phyloP scores from a whole-genome alignment of 768 basidiomycete genomes.

The Serendipita vermifera region DNA sequence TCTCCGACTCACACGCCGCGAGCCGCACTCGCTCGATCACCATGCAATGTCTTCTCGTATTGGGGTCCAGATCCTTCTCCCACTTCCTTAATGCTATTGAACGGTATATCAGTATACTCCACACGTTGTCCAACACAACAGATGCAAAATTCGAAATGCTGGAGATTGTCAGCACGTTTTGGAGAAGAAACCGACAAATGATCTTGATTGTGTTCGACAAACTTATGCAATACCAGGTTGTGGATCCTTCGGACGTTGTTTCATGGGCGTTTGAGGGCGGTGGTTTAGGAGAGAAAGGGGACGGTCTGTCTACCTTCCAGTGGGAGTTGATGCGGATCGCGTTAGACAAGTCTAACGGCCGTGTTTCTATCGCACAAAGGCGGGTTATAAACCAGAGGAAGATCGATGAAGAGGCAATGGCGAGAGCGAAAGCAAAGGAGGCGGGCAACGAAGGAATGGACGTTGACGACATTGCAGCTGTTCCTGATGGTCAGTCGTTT shows the following conservation, averaged over 20 bases:
- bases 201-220: conserved; percentile 91
- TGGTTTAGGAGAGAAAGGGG: conserved; percentile 25
- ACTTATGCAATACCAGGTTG: conserved; percentile 94
- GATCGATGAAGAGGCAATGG: conserved; percentile 79
- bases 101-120: conserved; percentile 71
- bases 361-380: conserved; percentile 63
- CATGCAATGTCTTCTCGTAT: conserved; percentile 76
- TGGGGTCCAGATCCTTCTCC: conserved; percentile 92
- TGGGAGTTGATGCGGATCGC: conserved; percentile 80
- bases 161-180: conserved; percentile 58
- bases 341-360: conserved; percentile 81
- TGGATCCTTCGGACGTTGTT: conserved; percentile 87
- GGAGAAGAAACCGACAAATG: conserved; percentile 77
- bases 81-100: conserved; percentile 97
- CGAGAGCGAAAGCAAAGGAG: conserved; percentile 36
- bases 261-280: conserved; percentile 60
- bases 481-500: conserved; percentile 49
- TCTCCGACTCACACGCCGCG: conserved; percentile 52
- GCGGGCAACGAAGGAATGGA: conserved; percentile 50
- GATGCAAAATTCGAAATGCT: conserved; percentile 64
- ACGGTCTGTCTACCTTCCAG: conserved; percentile 36
- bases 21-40: conserved; percentile 60
- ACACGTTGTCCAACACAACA: conserved; percentile 39
- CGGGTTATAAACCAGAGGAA: conserved; percentile 64
- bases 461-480: conserved; percentile 43